Conservation (phyloP, 108 stramenopile genomes). For the Mayamaea pseudoterrestris region DNA sequence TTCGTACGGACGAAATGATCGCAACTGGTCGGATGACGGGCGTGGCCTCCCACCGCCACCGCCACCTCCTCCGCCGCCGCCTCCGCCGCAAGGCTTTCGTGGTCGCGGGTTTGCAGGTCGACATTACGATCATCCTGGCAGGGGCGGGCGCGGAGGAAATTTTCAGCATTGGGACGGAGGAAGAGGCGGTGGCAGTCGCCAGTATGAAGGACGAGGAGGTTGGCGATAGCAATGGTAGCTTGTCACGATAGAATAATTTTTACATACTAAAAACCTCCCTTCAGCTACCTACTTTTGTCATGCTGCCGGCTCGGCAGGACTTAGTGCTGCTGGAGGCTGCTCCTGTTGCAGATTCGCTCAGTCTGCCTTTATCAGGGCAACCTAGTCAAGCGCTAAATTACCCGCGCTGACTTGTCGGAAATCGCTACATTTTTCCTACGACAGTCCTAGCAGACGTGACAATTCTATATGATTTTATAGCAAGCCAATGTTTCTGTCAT, state of each 20-base stretch:
- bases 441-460: too few relatives aligned
- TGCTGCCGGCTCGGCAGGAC: too few relatives aligned
- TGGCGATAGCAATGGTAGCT: background rate
- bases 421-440: too few relatives aligned
- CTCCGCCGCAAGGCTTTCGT: background rate
- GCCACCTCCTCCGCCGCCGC: background rate
- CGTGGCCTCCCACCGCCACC: background rate
- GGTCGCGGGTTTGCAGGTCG: slow-evolving; percentile 3
- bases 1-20: background rate
- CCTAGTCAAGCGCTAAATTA: too few relatives aligned
- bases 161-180: background rate
- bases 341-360: too few relatives aligned
- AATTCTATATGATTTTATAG: too few relatives aligned
- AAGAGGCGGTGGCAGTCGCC: background rate
- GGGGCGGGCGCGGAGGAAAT: slow-evolving; percentile 8
- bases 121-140: background rate
- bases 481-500: too few relatives aligned
- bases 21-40: background rate
- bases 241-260: background rate
- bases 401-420: too few relatives aligned
- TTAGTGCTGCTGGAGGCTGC: too few relatives aligned
- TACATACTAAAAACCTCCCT: too few relatives aligned
- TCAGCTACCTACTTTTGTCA: too few relatives aligned
- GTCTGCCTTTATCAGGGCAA: too few relatives aligned
- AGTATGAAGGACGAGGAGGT: background rate